Percentiles rank a stretch among this genome's conserved stretches.
These are phyloP conservation scores for Bauhinia variegata DNA, from an alignment of 306 rosid species.

Conservation along the genomic window DNA sequence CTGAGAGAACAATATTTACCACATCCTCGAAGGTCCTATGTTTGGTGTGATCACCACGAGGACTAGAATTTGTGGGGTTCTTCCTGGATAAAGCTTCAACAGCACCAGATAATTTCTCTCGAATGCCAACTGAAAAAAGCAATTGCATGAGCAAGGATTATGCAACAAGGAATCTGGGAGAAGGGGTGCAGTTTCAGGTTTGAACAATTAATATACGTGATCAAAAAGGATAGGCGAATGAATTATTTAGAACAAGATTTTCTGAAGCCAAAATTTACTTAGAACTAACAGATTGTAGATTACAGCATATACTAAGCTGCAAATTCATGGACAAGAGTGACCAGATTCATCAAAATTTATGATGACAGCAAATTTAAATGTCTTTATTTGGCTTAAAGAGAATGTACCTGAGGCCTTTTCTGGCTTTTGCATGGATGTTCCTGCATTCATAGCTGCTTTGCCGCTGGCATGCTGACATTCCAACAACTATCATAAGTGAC, in stretches of 20 bases:
- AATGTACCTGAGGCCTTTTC: slow-evolving; percentile 76
- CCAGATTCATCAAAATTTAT: slow-evolving; percentile 21
- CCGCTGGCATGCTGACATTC: slow-evolving; percentile 66
- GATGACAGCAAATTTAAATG: slow-evolving; percentile 28
- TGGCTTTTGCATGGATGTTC: slow-evolving; percentile 69
- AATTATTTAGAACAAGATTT: slow-evolving; percentile 2
- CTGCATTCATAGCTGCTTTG: slow-evolving; percentile 65
- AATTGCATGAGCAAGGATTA: slow-evolving; percentile 42
- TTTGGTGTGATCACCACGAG: slow-evolving; percentile 62
- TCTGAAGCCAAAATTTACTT: not conserved
- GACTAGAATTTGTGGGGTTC: slow-evolving; percentile 64
- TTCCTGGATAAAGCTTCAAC: slow-evolving; percentile 80
- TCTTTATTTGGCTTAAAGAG: slow-evolving; percentile 32
- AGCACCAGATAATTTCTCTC: slow-evolving; percentile 87
- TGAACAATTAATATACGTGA: not conserved
- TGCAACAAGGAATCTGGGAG: slow-evolving; percentile 27
- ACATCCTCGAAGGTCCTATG: slow-evolving; percentile 68
- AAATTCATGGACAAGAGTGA: slow-evolving; percentile 17
- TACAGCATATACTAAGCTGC: slow-evolving; percentile 19
- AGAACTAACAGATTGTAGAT: slow-evolving; percentile 14
- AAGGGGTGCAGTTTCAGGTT: slow-evolving; percentile 25
- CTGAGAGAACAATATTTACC: slow-evolving; percentile 55
- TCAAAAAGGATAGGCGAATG: slow-evolving; percentile 7
- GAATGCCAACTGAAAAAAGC: slow-evolving; percentile 70
- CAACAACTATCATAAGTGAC: slow-evolving; percentile 45